Evolutionary conservation across 2,329 filamentous ascomycete species (phyloP), one percentile per base, ranked within the genome.

Genomic region (Aaosphaeria pasadenensis): DNA sequence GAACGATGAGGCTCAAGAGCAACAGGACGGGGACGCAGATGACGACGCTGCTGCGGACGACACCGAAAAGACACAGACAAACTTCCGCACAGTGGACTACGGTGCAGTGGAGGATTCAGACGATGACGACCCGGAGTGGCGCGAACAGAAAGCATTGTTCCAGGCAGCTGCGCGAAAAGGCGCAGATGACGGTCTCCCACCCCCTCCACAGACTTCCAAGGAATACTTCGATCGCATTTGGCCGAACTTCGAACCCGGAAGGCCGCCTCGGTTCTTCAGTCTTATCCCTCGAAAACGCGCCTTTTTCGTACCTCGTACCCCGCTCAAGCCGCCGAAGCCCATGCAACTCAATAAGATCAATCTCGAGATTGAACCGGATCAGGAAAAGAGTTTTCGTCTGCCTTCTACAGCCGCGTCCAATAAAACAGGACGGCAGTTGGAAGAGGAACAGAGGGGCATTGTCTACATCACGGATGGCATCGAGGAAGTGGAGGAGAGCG

Each of bases 311-410:
- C 86, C 87, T 48, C 94, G 96, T 70, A 83, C 84, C 36, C 90
- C 91, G 0, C 56, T 78, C 1, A 95, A 91, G 70, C 85, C 85
- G 38, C 89, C 91, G 0, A 94, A 91, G 70, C 79, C 89, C 11
- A 78, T 97, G 4, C 81, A 91, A 5, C 90, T 91, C 0, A 91
- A 87, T 17, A 99, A 99, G 70, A 79, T 96, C 48, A 91, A 84
- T 52, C 78, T 99, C 11, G 94, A 99, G 52, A 76, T 97, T 32
- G 87, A 89, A 3, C 80, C 83, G 42, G 94, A 97, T 59, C 88
- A 95, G 56, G 89, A 95, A 68, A 90, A 91, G 58, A 78, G 81
- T 29, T 99, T 97, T 67, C 84, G 85, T 47, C 82, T 92, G 31
- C 64, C 66, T n/a, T 85, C 85, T 1, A 79, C 83, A 29, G 77